Evolutionary conservation across 176 grass and related monocot genomes (phyloP).

Genomic region (Oropetium thomaeum): DNA sequence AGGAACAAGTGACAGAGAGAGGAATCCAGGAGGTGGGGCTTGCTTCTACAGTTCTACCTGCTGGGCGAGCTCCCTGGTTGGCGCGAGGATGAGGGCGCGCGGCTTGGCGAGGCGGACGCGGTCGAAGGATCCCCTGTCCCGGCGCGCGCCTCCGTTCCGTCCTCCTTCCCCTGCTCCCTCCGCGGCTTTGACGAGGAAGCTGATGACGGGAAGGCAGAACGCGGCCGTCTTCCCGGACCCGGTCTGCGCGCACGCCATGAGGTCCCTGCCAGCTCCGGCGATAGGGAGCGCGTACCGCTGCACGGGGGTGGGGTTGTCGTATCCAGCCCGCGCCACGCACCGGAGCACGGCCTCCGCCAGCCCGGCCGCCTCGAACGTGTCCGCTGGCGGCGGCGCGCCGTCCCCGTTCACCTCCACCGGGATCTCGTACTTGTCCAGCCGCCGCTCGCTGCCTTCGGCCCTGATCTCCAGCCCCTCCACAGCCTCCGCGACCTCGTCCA

Average conservation of each 20-base stretch:
- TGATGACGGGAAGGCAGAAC: constrained; percentile 75
- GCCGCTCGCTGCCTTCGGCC: not conserved
- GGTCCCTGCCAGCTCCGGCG: constrained; percentile 46
- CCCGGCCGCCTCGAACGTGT: constrained; percentile 53
- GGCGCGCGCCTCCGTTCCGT: not conserved
- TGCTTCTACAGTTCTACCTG: no score
- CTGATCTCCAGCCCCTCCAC: constrained; percentile 22
- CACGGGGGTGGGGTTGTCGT: constrained; percentile 60
- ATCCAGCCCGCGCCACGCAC: constrained; percentile 57
- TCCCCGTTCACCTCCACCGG: constrained; percentile 65
- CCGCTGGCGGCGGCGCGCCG: constrained; percentile 45
- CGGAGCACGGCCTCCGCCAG: constrained; percentile 54
- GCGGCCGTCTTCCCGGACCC: constrained; percentile 90
- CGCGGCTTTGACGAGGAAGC: not conserved
- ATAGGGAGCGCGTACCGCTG: constrained; percentile 86
- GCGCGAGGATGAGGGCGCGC: constrained; percentile 61
- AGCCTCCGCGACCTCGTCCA: not conserved
- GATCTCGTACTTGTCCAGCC: constrained; percentile 62
- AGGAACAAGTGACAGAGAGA: not conserved
- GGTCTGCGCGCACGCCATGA: constrained; percentile 87
- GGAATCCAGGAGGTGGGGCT: not conserved
- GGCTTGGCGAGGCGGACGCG: constrained; percentile 35
- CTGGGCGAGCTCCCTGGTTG: constrained; percentile 69
- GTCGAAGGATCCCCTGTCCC: not conserved
- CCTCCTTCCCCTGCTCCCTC: not conserved